These are phyloP conservation scores for Colletotrichum noveboracense DNA, from an alignment of 2,329 filamentous ascomycete genomes.

Conservation along the genomic window DNA sequence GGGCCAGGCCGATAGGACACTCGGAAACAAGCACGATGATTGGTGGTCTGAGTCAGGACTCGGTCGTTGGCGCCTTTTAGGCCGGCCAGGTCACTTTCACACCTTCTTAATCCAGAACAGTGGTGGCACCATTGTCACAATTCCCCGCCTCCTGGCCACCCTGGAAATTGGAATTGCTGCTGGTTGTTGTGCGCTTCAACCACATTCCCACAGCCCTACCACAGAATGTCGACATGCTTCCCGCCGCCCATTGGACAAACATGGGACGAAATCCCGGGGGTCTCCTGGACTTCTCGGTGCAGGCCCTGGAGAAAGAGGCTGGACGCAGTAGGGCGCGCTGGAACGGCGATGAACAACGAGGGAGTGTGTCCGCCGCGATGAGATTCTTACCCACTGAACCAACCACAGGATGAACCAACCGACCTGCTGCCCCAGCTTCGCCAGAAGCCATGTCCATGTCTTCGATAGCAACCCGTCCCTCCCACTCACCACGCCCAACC, in stretches of 20 bases:
- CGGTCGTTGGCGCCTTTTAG: constrained; percentile 19
- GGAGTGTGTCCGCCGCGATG: not conserved
- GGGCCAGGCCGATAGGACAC: constrained; percentile 14
- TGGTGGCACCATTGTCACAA: constrained; percentile 19
- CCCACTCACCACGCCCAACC: not conserved
- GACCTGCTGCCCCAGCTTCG: not conserved
- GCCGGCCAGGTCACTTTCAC: constrained; percentile 4
- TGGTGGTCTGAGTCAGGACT: constrained; percentile 23
- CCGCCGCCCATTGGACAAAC: not conserved
- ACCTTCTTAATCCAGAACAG: constrained; percentile 24
- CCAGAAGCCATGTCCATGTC: not conserved
- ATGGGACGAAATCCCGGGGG: constrained; percentile 6
- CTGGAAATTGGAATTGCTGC: constrained; percentile 19
- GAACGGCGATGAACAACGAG: not conserved
- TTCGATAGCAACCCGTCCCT: constrained; percentile 4
- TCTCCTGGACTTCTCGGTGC: not conserved
- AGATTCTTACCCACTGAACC: constrained; percentile 2
- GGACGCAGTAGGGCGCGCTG: constrained; percentile 1
- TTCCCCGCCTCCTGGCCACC: constrained; percentile 19
- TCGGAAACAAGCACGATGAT: not conserved
- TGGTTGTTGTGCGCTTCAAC: not conserved
- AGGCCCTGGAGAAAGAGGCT: not conserved
- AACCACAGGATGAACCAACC: constrained; percentile 8
- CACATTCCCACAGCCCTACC: constrained; percentile 13
- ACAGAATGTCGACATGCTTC: constrained; percentile 8